A percentile compares a stretch with the other conserved stretches of the same genome.
phyloP scores from a whole-genome alignment of 768 basidiomycete genomes.

The Lentinula aciculospora region DNA sequence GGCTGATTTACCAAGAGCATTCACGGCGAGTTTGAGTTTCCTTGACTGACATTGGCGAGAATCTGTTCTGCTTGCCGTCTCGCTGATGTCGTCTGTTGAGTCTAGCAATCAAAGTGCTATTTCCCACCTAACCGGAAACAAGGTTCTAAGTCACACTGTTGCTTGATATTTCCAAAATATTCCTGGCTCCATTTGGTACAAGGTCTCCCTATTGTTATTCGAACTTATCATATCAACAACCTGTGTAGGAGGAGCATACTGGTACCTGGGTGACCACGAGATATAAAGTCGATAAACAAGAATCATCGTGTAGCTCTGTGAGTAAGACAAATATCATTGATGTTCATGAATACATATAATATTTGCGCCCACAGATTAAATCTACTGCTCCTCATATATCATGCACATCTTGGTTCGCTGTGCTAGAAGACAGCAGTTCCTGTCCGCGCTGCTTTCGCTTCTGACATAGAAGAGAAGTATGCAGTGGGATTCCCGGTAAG shows the following conservation, averaged over 20 bases:
- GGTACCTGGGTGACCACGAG: neutral
- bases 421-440: neutral
- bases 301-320: neutral
- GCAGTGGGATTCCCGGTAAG: neutral
- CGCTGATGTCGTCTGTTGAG: too few relatives aligned
- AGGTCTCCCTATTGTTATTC: neutral
- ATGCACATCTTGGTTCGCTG: neutral
- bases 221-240: too few relatives aligned
- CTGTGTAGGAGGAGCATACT: neutral
- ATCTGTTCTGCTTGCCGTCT: neutral
- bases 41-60: neutral
- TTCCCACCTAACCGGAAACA: neutral
- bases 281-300: neutral
- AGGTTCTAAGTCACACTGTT: neutral
- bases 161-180: neutral
- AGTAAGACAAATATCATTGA: neutral
- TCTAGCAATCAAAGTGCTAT: neutral
- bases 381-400: neutral
- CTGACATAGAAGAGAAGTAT: neutral
- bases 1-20: too few relatives aligned
- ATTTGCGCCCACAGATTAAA: neutral
- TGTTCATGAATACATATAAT: neutral
- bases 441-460: neutral
- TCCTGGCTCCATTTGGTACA: neutral
- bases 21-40: neutral